These are phyloP conservation scores for Heliamphora exappendiculata DNA, from an alignment of 148 eudicot genomes.

Conservation along the genomic window DNA sequence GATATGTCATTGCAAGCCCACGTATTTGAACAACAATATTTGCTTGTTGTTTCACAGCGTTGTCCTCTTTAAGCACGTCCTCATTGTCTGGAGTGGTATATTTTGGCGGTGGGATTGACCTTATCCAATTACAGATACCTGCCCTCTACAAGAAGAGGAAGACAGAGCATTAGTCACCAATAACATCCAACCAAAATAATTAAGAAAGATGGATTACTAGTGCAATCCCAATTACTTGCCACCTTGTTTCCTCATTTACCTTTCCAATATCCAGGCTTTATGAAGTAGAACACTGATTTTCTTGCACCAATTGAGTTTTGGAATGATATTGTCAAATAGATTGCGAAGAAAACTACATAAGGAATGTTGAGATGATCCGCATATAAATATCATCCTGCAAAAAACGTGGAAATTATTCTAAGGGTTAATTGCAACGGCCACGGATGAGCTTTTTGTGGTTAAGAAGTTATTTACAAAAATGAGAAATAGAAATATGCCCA, in stretches of 20 bases:
- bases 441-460: neutral
- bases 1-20: slow-evolving; percentile 74
- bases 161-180: neutral
- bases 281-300: slow-evolving; percentile 61
- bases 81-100: slow-evolving; percentile 57
- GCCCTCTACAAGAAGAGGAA: slow-evolving; percentile 36
- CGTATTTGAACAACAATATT: slow-evolving; percentile 77
- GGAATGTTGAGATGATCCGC: slow-evolving; percentile 46
- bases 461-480: neutral
- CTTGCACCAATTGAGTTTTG: slow-evolving; percentile 78
- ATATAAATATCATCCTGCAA: slow-evolving; percentile 61
- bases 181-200: slow-evolving; percentile 4
- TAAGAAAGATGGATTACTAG: neutral
- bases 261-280: slow-evolving; percentile 78
- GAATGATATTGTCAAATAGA: slow-evolving; percentile 84
- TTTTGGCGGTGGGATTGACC: slow-evolving; percentile 41
- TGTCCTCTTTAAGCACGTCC: slow-evolving; percentile 86
- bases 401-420: neutral
- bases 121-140: slow-evolving; percentile 68
- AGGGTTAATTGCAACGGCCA: neutral
- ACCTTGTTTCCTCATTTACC: slow-evolving; percentile 68
- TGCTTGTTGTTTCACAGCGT: slow-evolving; percentile 52
- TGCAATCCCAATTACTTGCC: slow-evolving; percentile 38
- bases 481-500: neutral
- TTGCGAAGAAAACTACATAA: slow-evolving; percentile 67